Percentiles rank a stretch among this genome's conserved stretches.
Conservation (phyloP, 371 early-diverging fungal genomes). For the Mortierella sp. region DNA sequence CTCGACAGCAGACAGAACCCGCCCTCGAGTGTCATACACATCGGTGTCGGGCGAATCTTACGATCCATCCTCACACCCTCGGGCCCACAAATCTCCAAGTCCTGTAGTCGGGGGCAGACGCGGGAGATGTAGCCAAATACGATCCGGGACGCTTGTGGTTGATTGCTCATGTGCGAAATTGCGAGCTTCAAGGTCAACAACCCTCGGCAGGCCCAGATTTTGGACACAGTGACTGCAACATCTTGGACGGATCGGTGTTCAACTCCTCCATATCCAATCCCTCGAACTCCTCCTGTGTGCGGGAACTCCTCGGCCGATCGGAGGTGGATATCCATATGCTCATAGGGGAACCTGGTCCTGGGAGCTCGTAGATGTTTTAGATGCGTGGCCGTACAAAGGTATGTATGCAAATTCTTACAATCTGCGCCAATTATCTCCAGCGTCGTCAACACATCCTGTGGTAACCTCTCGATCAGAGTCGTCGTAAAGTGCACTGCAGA, state of each 20-base stretch:
- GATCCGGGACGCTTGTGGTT: neutral
- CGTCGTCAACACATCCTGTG: neutral
- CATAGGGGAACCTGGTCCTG: neutral
- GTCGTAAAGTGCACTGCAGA: neutral
- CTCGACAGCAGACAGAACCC: constrained; percentile 7
- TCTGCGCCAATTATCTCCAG: neutral
- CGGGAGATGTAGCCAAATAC: constrained; percentile 1
- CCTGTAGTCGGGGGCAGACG: neutral
- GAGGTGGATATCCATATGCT: neutral
- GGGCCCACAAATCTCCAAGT: neutral
- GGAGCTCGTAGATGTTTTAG: neutral
- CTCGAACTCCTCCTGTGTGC: neutral
- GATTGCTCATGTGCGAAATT: neutral
- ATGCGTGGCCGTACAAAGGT: neutral
- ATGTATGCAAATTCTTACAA: neutral
- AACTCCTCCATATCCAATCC: neutral
- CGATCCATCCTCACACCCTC: neutral
- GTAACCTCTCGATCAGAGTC: neutral
- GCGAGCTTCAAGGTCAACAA: neutral
- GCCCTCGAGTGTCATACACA: constrained; percentile 3
- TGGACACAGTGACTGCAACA: neutral
- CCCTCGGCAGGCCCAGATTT: neutral
- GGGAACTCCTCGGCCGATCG: neutral
- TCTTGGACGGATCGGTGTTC: neutral
- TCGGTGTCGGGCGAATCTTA: neutral